Percentiles rank a stretch among this genome's conserved stretches.
Evolutionary conservation across 148 eudicot genomes (phyloP).

Genomic region (Amaranthus cruentus): DNA sequence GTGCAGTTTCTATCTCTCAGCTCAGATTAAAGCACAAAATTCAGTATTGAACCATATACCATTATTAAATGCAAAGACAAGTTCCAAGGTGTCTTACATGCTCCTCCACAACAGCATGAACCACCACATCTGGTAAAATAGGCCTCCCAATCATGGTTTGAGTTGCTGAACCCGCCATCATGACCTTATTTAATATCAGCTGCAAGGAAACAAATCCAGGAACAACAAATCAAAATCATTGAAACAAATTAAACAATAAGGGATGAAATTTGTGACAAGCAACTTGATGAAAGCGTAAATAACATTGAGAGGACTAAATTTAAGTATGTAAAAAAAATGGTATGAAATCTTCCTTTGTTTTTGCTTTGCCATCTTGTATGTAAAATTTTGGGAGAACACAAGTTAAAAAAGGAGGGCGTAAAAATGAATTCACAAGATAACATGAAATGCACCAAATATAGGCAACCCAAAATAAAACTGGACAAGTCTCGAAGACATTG

Average conservation of each 20-base stretch:
- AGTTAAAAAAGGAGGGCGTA: not conserved
- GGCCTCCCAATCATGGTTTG: slow-evolving; percentile 95
- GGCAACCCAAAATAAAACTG: too few relatives aligned
- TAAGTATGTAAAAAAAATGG: too few relatives aligned
- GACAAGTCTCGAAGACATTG: too few relatives aligned
- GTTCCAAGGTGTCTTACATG: slow-evolving; percentile 52
- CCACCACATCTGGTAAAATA: slow-evolving; percentile 72
- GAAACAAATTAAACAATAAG: too few relatives aligned
- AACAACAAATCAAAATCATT: not conserved
- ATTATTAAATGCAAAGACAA: too few relatives aligned
- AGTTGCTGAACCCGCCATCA: slow-evolving; percentile 74
- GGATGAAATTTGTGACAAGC: not conserved
- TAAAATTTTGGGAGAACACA: too few relatives aligned
- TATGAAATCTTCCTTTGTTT: too few relatives aligned
- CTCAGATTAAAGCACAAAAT: not conserved
- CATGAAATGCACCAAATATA: not conserved
- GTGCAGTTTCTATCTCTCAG: too few relatives aligned
- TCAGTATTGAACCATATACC: not conserved
- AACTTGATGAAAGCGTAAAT: not conserved
- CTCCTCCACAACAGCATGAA: slow-evolving; percentile 94
- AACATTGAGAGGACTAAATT: too few relatives aligned
- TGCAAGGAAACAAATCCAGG: slow-evolving; percentile 33
- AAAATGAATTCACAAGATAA: not conserved
- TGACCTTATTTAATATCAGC: slow-evolving; percentile 73
- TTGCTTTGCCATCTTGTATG: too few relatives aligned